phyloP scores from a whole-genome alignment of 139 green algal species.

The Chlamydomonas sp. region DNA sequence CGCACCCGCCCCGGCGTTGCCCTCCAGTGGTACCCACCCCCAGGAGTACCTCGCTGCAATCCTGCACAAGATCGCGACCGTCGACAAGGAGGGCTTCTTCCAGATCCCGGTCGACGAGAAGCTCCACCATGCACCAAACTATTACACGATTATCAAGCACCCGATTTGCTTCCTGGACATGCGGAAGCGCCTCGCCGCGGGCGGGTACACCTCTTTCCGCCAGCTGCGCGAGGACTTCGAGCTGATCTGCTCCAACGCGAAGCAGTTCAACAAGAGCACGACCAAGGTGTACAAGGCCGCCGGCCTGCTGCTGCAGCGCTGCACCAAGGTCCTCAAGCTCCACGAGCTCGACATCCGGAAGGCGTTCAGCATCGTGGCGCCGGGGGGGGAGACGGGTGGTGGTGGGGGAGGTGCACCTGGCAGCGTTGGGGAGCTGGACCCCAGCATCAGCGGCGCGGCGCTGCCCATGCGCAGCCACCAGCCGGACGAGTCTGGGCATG shows the following conservation, averaged over 20 bases:
- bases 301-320: slow-evolving; percentile 30
- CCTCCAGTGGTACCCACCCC: neutral
- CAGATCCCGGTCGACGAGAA: slow-evolving; percentile 37
- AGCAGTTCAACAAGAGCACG: slow-evolving; percentile 43
- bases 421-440: no score
- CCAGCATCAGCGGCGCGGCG: no score
- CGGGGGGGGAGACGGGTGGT: no score
- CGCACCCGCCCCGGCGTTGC: neutral
- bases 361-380: slow-evolving; percentile 33
- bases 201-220: slow-evolving; percentile 15
- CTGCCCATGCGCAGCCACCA: no score
- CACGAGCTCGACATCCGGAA: slow-evolving; percentile 40
- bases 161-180: slow-evolving; percentile 32
- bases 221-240: slow-evolving; percentile 26
- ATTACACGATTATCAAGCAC: slow-evolving; percentile 24
- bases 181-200: slow-evolving; percentile 10
- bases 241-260: slow-evolving; percentile 41
- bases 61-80: slow-evolving; percentile 35
- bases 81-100: slow-evolving; percentile 30
- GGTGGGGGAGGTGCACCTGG: no score
- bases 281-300: slow-evolving; percentile 42
- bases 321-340: slow-evolving; percentile 31
- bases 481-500: no score
- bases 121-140: slow-evolving; percentile 29
- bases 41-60: neutral